A percentile compares a stretch with the other conserved stretches of the same genome.
phyloP scores from a whole-genome alignment of 331 rosid species.

The Ulmus americana region DNA sequence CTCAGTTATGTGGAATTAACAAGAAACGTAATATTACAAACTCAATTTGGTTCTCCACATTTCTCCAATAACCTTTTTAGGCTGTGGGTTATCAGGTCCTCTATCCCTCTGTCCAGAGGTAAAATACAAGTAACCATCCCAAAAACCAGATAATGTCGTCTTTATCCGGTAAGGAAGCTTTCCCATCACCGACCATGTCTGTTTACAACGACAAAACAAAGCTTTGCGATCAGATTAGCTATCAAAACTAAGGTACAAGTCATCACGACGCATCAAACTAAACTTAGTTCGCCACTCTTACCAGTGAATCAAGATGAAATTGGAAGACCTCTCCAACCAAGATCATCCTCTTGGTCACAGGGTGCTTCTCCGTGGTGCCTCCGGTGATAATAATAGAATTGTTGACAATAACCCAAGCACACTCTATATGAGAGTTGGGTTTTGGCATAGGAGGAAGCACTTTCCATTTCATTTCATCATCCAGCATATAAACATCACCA shows the following conservation, averaged over 20 bases:
- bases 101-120: slow-evolving; percentile 91
- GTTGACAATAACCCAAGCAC: slow-evolving; percentile 66
- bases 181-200: slow-evolving; percentile 92
- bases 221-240: background rate
- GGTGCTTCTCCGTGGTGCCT: slow-evolving; percentile 88
- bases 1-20: background rate
- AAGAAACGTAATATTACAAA: slow-evolving; percentile 11
- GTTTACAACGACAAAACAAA: slow-evolving; percentile 6
- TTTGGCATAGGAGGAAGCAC: slow-evolving; percentile 69
- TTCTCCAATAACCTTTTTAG: slow-evolving; percentile 57
- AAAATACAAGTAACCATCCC: slow-evolving; percentile 80
- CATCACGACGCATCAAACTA: too few relatives aligned
- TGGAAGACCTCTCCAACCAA: slow-evolving; percentile 79
- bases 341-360: slow-evolving; percentile 67
- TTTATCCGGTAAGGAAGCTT: slow-evolving; percentile 81
- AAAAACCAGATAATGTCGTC: slow-evolving; percentile 67
- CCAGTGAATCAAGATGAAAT: slow-evolving; percentile 56
- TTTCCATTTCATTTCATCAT: slow-evolving; percentile 76
- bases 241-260: slow-evolving; percentile 4
- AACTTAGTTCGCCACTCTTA: slow-evolving; percentile 12
- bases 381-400: slow-evolving; percentile 71
- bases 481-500: slow-evolving; percentile 73
- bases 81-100: slow-evolving; percentile 83
- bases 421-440: slow-evolving; percentile 83
- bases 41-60: slow-evolving; percentile 75